Percentiles rank a stretch among this genome's conserved stretches.
Conservation (phyloP, 129 eudicot genomes). For the Heracleum sosnowskyi region DNA sequence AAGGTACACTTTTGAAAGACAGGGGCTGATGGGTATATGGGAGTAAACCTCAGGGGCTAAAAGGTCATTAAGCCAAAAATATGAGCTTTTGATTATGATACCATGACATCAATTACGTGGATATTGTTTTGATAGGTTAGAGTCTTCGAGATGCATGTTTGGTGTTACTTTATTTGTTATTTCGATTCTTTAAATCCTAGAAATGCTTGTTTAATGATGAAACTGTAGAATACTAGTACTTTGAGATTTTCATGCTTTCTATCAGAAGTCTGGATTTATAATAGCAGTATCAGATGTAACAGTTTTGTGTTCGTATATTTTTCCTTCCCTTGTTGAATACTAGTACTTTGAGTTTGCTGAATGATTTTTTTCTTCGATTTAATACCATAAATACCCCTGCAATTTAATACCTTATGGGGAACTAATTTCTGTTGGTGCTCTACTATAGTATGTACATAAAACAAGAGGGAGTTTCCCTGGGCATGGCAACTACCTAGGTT, state of each 20-base stretch:
- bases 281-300: background rate
- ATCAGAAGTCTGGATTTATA: background rate
- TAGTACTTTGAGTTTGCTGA: no score
- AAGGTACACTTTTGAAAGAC: no score
- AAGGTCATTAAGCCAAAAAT: no score
- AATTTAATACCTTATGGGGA: no score
- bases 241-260: background rate
- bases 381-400: no score
- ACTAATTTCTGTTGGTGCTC: no score
- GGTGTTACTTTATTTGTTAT: background rate
- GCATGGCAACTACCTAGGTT: background rate
- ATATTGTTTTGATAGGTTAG: background rate
- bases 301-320: background rate
- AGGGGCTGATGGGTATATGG: no score
- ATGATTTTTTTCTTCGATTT: no score
- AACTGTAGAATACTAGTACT: background rate
- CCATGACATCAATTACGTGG: background rate
- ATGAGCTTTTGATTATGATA: background rate
- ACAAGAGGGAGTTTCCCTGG: background rate
- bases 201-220: background rate
- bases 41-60: no score
- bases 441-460: background rate
- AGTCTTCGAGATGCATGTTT: background rate
- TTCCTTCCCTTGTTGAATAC: background rate
- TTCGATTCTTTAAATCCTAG: background rate